Evolutionary conservation across 768 basidiomycete genomes (phyloP).

Genomic region (Asterophora lycoperdoides): DNA sequence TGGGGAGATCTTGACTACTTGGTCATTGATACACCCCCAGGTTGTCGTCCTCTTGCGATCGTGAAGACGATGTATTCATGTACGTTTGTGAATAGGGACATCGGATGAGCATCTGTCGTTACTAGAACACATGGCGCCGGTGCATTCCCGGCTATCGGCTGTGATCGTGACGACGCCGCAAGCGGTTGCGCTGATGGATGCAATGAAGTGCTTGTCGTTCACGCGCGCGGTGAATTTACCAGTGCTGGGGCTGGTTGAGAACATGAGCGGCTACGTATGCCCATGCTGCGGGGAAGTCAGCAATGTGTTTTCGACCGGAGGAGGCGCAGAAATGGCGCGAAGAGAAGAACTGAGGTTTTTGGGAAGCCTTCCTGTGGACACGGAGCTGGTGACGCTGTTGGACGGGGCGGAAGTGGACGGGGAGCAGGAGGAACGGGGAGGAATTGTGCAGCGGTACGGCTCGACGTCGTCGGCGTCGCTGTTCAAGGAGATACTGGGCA

Average conservation of each 20-base stretch:
- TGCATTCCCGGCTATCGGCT: conserved; percentile 72
- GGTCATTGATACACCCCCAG: conserved; percentile 94
- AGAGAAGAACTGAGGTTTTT: conserved; percentile 72
- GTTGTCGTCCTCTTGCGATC: conserved; percentile 40
- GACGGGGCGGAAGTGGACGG: conserved; percentile 51
- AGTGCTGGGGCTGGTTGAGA: conserved; percentile 90
- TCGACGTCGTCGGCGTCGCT: conserved; percentile 66
- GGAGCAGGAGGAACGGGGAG: conserved; percentile 31
- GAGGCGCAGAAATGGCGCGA: conserved; percentile 84
- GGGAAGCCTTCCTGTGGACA: conserved; percentile 90
- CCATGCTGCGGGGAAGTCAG: conserved; percentile 95
- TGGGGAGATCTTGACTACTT: conserved; percentile 95
- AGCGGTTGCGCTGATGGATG: conserved; percentile 92
- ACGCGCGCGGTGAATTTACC: conserved; percentile 83
- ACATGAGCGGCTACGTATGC: conserved; percentile 98
- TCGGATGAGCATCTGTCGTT: conserved; percentile 98
- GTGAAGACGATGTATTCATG: conserved; percentile 14
- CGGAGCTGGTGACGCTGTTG: conserved; percentile 80
- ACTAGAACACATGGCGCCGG: conserved; percentile 86
- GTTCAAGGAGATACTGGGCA: conserved; percentile 55
- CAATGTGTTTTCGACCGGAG: conserved; percentile 92
- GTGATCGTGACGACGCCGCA: conserved; percentile 97
- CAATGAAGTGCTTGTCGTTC: conserved; percentile 95
- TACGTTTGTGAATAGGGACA: conserved; percentile 59
- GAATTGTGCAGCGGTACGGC: conserved; percentile 57